Conservation (phyloP, 108 stramenopile species). For the Fragilaria radians region DNA sequence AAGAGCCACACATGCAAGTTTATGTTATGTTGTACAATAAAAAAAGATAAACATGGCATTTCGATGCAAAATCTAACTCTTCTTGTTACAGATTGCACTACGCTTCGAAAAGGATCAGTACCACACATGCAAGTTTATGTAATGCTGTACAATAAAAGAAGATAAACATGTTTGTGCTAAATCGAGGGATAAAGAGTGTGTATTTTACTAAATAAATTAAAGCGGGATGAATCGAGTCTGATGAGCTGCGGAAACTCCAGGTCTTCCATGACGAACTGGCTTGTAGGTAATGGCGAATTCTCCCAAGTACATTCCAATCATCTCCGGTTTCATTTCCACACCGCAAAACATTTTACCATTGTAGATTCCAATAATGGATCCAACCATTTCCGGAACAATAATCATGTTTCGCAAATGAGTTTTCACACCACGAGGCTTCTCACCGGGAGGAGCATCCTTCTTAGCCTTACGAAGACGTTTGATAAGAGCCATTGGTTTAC, state of each 20-base stretch:
- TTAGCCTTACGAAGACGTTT: constrained; percentile 98
- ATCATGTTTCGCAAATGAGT: constrained; percentile 99
- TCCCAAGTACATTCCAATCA: constrained; percentile 99
- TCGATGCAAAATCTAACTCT: too few relatives aligned
- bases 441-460: constrained; percentile 94
- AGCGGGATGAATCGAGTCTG: constrained; percentile 99
- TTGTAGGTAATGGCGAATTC: constrained; percentile 99
- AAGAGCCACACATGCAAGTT: too few relatives aligned
- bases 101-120: too few relatives aligned
- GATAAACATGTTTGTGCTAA: too few relatives aligned
- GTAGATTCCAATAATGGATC: constrained; percentile 98
- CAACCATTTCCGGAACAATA: constrained; percentile 99
- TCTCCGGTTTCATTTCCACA: constrained; percentile 99
- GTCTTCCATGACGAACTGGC: constrained; percentile 96
- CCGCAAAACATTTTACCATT: constrained; percentile 98
- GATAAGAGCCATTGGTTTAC: constrained; percentile 99
- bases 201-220: constrained; percentile 60
- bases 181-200: too few relatives aligned
- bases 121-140: too few relatives aligned
- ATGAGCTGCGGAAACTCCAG: constrained; percentile 97
- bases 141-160: too few relatives aligned
- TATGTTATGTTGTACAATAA: too few relatives aligned
- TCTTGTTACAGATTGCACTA: too few relatives aligned
- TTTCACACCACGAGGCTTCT: constrained; percentile 98
- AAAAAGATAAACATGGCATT: too few relatives aligned